Percentiles rank a stretch among this genome's conserved stretches.
Conservation (phyloP, 1,284 basidiomycete species). For the Gastroboletus turbinatus region DNA sequence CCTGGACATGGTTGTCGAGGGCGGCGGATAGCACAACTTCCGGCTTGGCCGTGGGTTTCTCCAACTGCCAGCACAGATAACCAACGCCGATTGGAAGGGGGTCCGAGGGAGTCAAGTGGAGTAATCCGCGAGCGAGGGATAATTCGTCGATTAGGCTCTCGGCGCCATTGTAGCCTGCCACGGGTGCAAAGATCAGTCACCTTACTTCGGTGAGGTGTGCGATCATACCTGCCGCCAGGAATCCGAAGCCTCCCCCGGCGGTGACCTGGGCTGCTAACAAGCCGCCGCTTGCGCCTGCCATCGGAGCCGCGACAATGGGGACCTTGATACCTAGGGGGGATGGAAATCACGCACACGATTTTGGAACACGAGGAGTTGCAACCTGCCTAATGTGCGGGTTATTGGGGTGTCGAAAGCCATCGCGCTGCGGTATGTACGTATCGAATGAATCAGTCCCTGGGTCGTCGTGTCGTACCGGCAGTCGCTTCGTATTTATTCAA, state of each 20-base stretch:
- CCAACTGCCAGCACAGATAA: constrained; percentile 70
- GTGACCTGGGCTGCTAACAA: constrained; percentile 61
- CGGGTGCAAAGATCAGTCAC: constrained; percentile 1
- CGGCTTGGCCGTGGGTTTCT: constrained; percentile 36
- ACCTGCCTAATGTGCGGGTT: constrained; percentile 39
- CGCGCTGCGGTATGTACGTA: not conserved
- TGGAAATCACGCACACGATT: not conserved
- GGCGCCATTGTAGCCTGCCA: constrained; percentile 46
- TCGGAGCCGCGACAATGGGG: constrained; percentile 63
- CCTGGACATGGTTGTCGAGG: constrained; percentile 56
- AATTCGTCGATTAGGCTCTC: constrained; percentile 50
- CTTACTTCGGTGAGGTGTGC: not conserved
- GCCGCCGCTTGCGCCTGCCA: constrained; percentile 68
- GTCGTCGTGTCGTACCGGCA: not conserved
- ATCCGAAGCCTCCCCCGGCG: constrained; percentile 69
- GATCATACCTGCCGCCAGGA: constrained; percentile 54
- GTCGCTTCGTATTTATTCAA: not conserved
- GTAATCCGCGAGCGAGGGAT: constrained; percentile 42
- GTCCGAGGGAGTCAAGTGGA: constrained; percentile 35
- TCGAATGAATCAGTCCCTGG: not conserved
- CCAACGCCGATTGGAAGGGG: constrained; percentile 69
- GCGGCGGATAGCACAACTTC: constrained; percentile 45
- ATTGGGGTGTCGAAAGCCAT: constrained; percentile 36
- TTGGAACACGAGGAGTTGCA: not conserved
- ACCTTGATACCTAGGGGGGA: constrained; percentile 44